Percentiles rank a stretch among this genome's conserved stretches.
These are phyloP conservation scores for Erythrophleum fordii DNA, from an alignment of 306 rosid genomes.

Conservation along the genomic window DNA sequence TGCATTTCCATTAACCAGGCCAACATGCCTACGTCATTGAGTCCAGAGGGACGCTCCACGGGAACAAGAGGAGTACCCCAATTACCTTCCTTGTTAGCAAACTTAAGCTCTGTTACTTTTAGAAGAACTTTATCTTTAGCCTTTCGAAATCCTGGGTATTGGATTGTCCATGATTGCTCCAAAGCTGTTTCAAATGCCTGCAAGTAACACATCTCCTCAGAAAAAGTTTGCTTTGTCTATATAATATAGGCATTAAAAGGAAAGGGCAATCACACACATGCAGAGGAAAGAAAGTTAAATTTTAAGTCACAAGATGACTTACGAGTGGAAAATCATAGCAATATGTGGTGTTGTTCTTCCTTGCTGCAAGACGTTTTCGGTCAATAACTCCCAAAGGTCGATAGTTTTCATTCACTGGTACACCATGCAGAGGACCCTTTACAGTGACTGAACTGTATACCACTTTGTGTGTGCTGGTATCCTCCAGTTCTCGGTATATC, in stretches of 20 bases:
- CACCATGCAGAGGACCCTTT: constrained; percentile 74
- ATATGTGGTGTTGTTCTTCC: constrained; percentile 92
- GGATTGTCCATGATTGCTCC: constrained; percentile 84
- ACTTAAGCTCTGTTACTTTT: constrained; percentile 80
- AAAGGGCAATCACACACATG: neutral
- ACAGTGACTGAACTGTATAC: constrained; percentile 69
- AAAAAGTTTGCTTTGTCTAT: constrained; percentile 32
- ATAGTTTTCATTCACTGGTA: constrained; percentile 78
- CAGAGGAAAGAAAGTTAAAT: constrained; percentile 22
- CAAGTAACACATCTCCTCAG: constrained; percentile 44
- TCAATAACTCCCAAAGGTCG: constrained; percentile 86
- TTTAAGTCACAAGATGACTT: constrained; percentile 42
- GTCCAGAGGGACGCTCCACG: constrained; percentile 69
- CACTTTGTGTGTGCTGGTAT: constrained; percentile 61
- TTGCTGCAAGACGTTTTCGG: constrained; percentile 84
- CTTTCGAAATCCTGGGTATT: constrained; percentile 52
- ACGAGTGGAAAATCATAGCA: constrained; percentile 99
- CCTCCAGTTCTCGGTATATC: constrained; percentile 89
- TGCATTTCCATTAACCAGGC: constrained; percentile 95
- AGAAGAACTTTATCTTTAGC: constrained; percentile 61
- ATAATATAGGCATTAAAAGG: neutral
- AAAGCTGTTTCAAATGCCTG: constrained; percentile 94
- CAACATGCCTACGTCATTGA: constrained; percentile 96
- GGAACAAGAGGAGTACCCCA: constrained; percentile 94
- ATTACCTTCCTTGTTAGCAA: constrained; percentile 74